phyloP scores from a whole-genome alignment of 176 grass and related monocot species.

The Carex pumila region DNA sequence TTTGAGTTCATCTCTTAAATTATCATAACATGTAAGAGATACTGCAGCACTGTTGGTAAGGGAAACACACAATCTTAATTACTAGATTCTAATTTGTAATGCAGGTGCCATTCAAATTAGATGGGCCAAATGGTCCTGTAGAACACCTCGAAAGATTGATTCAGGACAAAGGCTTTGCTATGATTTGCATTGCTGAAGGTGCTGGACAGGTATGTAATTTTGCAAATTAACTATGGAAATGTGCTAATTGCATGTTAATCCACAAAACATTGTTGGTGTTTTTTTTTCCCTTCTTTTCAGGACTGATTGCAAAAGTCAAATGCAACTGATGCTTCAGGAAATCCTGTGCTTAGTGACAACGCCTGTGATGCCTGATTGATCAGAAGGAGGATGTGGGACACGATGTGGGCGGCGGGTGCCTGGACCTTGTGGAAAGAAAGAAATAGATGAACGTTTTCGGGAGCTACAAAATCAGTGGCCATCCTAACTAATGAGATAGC shows the following conservation, averaged over 20 bases:
- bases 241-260: slow-evolving; percentile 4
- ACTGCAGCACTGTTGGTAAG: background rate
- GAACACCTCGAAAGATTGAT: slow-evolving; percentile 70
- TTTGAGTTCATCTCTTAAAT: background rate
- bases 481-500: no score
- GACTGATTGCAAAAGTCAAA: slow-evolving; percentile 85
- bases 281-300: slow-evolving; percentile 39
- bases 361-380: no score
- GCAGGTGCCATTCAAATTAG: slow-evolving; percentile 71
- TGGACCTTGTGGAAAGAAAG: no score
- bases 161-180: slow-evolving; percentile 71
- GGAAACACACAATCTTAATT: background rate
- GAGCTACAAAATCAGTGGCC: no score
- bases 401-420: no score
- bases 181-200: slow-evolving; percentile 88
- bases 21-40: background rate
- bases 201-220: slow-evolving; percentile 69
- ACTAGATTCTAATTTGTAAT: slow-evolving; percentile 13
- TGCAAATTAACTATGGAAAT: background rate
- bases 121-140: slow-evolving; percentile 75
- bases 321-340: slow-evolving; percentile 89
- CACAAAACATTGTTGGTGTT: background rate
- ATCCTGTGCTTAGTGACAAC: slow-evolving; percentile 76
- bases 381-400: no score
- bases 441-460: no score